These are phyloP conservation scores for Backusella luteola DNA, from an alignment of 192 early-diverging fungal genomes.

Conservation along the genomic window DNA sequence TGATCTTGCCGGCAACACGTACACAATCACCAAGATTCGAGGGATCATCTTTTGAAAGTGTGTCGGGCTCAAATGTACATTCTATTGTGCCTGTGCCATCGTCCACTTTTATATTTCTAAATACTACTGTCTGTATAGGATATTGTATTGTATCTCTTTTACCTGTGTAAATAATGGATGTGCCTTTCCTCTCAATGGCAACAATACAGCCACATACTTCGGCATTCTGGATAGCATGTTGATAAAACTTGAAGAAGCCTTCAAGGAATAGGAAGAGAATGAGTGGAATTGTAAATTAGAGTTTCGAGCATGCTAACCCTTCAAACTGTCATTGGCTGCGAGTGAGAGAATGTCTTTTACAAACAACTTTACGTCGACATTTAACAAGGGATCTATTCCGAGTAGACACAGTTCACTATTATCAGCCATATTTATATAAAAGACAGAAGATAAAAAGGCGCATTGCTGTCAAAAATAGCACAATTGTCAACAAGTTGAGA, in stretches of 20 bases:
- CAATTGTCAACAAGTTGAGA: too few species aligned
- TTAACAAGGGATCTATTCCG: neutral
- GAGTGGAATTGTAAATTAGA: too few species aligned
- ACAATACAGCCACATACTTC: neutral
- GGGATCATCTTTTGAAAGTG: neutral
- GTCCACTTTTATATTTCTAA: neutral
- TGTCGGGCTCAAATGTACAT: neutral
- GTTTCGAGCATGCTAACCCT: neutral
- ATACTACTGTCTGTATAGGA: neutral
- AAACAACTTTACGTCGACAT: neutral
- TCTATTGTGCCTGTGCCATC: neutral
- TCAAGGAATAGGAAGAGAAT: neutral
- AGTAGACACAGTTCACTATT: neutral
- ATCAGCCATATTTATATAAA: neutral
- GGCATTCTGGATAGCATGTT: neutral
- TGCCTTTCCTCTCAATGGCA: neutral
- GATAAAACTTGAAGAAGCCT: neutral
- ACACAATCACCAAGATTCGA: neutral
- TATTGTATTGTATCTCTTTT: neutral
- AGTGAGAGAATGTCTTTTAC: neutral
- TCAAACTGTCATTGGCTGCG: neutral
- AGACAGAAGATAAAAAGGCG: neutral
- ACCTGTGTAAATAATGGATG: neutral
- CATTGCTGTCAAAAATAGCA: neutral
- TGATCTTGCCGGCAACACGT: neutral